Evolutionary conservation across 2,329 filamentous ascomycete species (phyloP), one percentile per base, ranked within the genome.

Genomic region (Pleomassaria siparia): DNA sequence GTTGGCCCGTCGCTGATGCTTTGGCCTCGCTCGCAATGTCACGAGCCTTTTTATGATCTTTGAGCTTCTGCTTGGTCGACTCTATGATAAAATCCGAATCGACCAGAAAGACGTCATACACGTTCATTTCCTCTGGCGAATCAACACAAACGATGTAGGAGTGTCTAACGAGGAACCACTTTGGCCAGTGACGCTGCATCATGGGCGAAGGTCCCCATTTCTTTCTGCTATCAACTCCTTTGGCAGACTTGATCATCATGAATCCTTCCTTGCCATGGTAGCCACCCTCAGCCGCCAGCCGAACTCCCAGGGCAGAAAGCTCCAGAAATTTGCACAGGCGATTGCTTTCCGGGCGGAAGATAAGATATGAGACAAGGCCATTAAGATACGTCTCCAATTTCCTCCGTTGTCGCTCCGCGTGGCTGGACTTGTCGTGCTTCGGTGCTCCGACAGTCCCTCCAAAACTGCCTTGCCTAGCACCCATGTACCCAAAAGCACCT

Each of bases 111-210:
- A 99, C 94, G 72, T 99, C 95, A 68, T 96, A 96, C 26, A 97
- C 95, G 63, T 96, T 92, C 88, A 97, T 95, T 60, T 95, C 95
- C 69, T 97, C 92, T 0, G 94, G 94, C 0, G 94, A 96, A 67
- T 97, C 92, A n/a, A 97, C 91, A 59, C 92, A 96, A 36, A 96
- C 92, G 50, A 99, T 86, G 64, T 99, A 99, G 74, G 91, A 97
- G 71, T 97, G 91, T 43, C 94, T 81, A n/a, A 99, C 91, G 16
- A 97, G 78, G 67, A 99, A 99, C 94, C 94, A 99, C 70, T 96
- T 96, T 15, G 91, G 89, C 51, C 84, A 87, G 71, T 96, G 91
- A 11, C 91, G 83, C 43, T 85, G 84, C 64, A 91, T 88, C 53
- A 96, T 80, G 60, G 91, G 85, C 43, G 83, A 79, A 0, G 90